Percentiles rank a stretch among this genome's conserved stretches.
Conservation (phyloP, 106 monocot species). For the Dendrobium chrysotoxum region DNA sequence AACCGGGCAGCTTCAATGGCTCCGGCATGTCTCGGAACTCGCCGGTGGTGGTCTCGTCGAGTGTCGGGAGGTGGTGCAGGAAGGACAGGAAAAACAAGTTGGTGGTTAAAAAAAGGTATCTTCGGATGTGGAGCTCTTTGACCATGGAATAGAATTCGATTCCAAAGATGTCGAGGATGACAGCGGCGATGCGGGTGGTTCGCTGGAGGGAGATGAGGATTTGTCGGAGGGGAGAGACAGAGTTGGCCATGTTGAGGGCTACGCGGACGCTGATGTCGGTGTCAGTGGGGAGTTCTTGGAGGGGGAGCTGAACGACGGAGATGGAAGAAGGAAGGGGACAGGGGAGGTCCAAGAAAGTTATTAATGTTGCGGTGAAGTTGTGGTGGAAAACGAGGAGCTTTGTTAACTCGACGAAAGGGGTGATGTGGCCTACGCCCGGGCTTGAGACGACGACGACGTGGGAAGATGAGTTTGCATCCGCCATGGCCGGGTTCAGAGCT, state of each 20-base stretch:
- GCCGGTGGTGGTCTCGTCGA: neutral
- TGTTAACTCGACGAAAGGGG: too few relatives aligned
- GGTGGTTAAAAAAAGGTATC: neutral
- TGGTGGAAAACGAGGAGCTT: conserved; percentile 1
- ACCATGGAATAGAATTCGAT: too few relatives aligned
- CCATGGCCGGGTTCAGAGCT: too few relatives aligned
- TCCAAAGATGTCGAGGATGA: too few relatives aligned
- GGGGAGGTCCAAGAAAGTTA: conserved; percentile 28
- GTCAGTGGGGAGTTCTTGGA: neutral
- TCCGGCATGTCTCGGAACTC: neutral
- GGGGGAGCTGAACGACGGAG: neutral
- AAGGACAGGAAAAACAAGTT: neutral
- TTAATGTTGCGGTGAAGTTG: conserved; percentile 34
- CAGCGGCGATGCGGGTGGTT: too few relatives aligned
- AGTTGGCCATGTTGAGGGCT: too few relatives aligned
- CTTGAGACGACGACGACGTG: conserved; percentile 11
- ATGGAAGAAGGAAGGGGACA: conserved; percentile 30
- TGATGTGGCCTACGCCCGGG: too few relatives aligned
- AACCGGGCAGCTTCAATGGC: neutral
- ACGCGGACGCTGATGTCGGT: too few relatives aligned
- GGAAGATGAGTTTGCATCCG: too few relatives aligned
- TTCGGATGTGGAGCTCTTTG: neutral
- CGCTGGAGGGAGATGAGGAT: too few relatives aligned
- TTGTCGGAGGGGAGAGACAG: too few relatives aligned
- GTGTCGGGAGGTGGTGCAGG: neutral